Percentiles rank a stretch among this genome's conserved stretches.
Conservation (phyloP, 176 grass and related monocot species). For the Miscanthus lutarioriparius region DNA sequence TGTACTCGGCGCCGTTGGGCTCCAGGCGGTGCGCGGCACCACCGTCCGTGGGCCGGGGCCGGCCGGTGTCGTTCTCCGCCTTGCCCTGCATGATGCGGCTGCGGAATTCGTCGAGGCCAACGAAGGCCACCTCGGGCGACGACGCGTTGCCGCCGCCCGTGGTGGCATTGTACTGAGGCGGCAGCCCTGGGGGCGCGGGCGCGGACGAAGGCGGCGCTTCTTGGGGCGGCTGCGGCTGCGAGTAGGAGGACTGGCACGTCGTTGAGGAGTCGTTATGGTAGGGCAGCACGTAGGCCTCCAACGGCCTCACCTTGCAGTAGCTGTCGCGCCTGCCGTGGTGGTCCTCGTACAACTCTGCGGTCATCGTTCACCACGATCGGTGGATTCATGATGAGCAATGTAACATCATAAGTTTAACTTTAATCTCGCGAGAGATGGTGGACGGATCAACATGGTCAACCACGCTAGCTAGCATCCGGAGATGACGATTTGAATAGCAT, state of each 20-base stretch:
- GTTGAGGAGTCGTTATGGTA: constrained; percentile 27
- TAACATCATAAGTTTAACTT: neutral
- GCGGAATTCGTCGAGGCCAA: constrained; percentile 59
- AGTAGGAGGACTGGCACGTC: constrained; percentile 38
- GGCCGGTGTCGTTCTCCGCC: constrained; percentile 16
- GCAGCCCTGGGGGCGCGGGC: neutral
- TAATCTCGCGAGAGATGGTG: neutral
- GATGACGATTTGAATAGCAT: no score
- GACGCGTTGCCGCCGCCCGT: neutral
- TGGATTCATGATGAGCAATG: neutral
- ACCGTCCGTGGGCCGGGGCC: neutral
- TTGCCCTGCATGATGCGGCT: constrained; percentile 48
- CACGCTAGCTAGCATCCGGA: neutral
- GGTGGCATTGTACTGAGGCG: neutral
- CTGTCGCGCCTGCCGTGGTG: constrained; percentile 30
- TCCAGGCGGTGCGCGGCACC: constrained; percentile 62
- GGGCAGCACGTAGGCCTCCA: constrained; percentile 59
- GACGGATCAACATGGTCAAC: neutral
- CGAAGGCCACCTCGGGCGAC: constrained; percentile 1
- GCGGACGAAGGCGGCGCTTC: neutral
- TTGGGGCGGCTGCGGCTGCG: neutral
- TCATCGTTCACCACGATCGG: neutral
- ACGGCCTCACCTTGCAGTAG: constrained; percentile 62
- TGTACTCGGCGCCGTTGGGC: constrained; percentile 69
- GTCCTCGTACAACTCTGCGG: constrained; percentile 48